phyloP scores from a whole-genome alignment of 208 protist genomes.

The Acanthamoeba lenticulata region DNA sequence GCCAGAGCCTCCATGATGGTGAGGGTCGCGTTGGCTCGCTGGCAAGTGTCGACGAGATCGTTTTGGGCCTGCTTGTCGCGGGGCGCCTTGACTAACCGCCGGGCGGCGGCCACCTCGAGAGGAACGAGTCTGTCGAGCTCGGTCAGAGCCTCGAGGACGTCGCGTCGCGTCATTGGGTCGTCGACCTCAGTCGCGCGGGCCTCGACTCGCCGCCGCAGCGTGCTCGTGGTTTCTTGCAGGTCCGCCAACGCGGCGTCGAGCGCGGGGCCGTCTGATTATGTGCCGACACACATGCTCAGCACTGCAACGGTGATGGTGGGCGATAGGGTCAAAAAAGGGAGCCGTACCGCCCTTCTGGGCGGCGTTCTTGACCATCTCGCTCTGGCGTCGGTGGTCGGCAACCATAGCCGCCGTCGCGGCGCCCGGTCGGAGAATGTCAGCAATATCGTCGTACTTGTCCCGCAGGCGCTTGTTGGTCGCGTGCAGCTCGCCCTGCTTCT shows the following conservation, averaged over 20 bases:
- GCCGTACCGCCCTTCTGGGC: not conserved
- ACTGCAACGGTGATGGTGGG: too few relatives aligned
- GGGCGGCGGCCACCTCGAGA: not conserved
- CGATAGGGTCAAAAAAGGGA: too few relatives aligned
- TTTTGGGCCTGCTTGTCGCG: not conserved
- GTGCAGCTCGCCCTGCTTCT: conserved; percentile 6
- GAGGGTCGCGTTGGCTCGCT: not conserved
- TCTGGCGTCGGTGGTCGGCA: not conserved
- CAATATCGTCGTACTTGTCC: not conserved
- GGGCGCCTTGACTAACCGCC: not conserved
- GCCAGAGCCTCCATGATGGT: not conserved
- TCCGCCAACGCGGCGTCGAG: not conserved
- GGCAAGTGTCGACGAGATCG: not conserved
- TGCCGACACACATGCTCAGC: too few relatives aligned
- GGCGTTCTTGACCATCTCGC: conserved; percentile 3
- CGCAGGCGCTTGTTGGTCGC: not conserved
- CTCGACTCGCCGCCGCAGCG: not conserved
- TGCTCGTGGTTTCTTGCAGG: not conserved
- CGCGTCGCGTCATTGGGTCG: not conserved
- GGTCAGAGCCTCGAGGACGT: not conserved
- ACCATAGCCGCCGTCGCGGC: not conserved
- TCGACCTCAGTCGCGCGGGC: not conserved
- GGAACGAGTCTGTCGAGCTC: conserved; percentile 36
- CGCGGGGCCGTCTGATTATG: not conserved
- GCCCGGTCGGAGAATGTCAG: conserved; percentile 38